Base-by-base conservation (phyloP, 768 basidiomycete genomes). In the Tephrocybe sp. region DNA sequence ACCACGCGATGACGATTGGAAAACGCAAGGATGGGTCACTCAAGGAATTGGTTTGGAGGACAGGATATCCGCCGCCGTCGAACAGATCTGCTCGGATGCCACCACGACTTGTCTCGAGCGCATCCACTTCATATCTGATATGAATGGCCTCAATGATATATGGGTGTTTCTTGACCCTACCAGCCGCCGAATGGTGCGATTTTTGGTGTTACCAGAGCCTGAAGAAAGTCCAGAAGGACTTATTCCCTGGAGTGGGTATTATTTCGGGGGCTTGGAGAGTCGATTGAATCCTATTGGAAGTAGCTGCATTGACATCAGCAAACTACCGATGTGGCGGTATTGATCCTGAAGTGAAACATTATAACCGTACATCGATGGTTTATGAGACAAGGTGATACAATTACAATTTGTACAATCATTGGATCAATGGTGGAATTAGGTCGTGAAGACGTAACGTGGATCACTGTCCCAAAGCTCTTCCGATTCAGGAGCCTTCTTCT, bases 401-500 rank as follows among this genome's bases (percentile, higher is more conserved):
- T 34, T 34, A n/a, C n/a, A n/a, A n/a, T 16, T 3, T 34, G 12
- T 12, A 4, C 12, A 4, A 34, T 34, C 12, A 34, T 34, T 34
- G 32, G 12, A 34, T 4, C 32, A 34, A 34, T 34, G 12, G 11
- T 34, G 32, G 11, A 13, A 34, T 30, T 12, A 30, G 12, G 28
- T 43, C 46, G 43, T 37, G 27, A 37, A 47, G 16, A 42, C 27
- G 24, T 42, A 52, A 7, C 21, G 27, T 3, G 43, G 19, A 44
- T 49, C 24, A 19, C 18, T 39, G 19, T 49, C 47, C 42, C 43
- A 49, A 28, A 49, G 3, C 18, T 53, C 43, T 38, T 44, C 47
- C 47, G 32, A 27, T 36, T 31, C 15, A 24, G 31, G 41, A n/a
- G 21, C 39, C 5, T 31, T 5, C 15, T 40, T 26, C 21, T 41